Base-by-base conservation (phyloP, 305 asterid genomes). In the Withania somnifera region DNA sequence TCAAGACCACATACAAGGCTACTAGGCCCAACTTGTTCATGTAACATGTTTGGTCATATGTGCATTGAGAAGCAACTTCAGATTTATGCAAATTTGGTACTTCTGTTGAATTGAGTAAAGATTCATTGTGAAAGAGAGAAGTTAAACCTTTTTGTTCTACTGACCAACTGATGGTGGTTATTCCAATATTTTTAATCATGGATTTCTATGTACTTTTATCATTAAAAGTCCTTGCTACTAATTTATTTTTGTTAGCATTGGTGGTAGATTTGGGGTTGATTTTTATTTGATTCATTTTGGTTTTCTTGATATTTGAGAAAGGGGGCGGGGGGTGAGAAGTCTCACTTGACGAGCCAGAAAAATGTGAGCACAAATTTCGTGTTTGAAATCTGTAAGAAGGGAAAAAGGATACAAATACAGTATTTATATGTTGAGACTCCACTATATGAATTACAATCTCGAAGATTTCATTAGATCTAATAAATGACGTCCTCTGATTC, bases 1-100 rank as follows among this genome's bases (percentile, higher is more conserved):
- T 83, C 13, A 83, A 83, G 80, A 83, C 86, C 77, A 83, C 86
- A 11, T 83, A 79, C 83, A 83, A 83, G 83, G 86, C 86, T 13
- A 64, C 83, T 20, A 79, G 53, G 47, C 86, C 86, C 86, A 79
- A 83, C 80, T 50, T 83, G 83, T 83, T 83, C 56, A 64, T 78
- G 71, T 83, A 83, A 83, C 42, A 60, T 61, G 34, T 47, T 83
- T 61, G 51, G 80, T 68, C 79, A 2, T 24, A 22, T 15, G 40
- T 47, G 19, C 53, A 19, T 24, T 26, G 82, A 79, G 82, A 57
- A 60, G 51, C 51, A 64, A 42, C 42, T 47, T 61, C 73, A 13
- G 54, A 38, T 79, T 60, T 79, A n/a, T 79, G 76, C 76, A 57
- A 8, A 58, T 79, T 60, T 24, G 60, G 22, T 76, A 64, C 13